Conservation (phyloP, 805 yeast species). For the Schwanniomyces pseudopolymorphus region DNA sequence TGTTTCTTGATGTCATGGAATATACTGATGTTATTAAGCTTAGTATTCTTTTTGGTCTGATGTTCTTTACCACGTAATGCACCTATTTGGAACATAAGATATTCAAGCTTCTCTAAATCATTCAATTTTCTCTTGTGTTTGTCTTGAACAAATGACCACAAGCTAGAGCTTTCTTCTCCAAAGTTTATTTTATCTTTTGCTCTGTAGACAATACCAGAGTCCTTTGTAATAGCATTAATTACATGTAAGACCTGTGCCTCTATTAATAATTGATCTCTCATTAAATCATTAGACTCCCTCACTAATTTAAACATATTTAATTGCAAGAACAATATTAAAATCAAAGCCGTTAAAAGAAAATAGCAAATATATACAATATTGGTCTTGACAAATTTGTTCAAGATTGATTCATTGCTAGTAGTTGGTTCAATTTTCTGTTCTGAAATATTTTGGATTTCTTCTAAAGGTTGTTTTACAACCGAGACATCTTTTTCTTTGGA, state of each 20-base stretch:
- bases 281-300: conserved; percentile 21
- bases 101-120: conserved; percentile 17
- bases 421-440: background rate
- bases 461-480: background rate
- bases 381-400: conserved; percentile 9
- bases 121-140: conserved; percentile 15
- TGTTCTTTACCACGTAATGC: conserved; percentile 4
- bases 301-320: conserved; percentile 15
- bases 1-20: conserved; percentile 8
- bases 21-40: background rate
- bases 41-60: conserved; percentile 1
- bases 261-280: conserved; percentile 18
- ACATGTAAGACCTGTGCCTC: conserved; percentile 14
- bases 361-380: conserved; percentile 15
- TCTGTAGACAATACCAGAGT: background rate
- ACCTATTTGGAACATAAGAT: conserved; percentile 16
- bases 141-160: conserved; percentile 22
- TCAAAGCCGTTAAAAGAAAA: conserved; percentile 18
- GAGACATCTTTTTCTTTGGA: conserved; percentile 2
- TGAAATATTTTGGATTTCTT: background rate
- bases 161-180: conserved; percentile 7
- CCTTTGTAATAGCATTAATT: conserved; percentile 1
- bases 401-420: background rate
- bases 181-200: background rate
- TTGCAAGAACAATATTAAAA: conserved; percentile 20